Base-by-base conservation (phyloP, 805 yeast species). In the Candida piceae region DNA sequence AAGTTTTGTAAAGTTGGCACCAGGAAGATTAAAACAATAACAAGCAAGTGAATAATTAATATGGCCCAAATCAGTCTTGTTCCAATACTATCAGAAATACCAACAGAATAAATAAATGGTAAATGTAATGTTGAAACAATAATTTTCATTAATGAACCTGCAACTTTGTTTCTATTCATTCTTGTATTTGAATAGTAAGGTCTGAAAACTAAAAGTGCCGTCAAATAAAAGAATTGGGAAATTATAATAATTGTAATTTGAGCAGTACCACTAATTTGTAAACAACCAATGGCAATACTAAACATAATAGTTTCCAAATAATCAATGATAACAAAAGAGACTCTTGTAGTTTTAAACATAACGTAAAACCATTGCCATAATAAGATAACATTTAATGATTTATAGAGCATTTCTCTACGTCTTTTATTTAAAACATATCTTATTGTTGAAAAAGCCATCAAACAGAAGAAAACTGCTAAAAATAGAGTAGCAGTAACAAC, bases 341-440 rank as follows among this genome's bases (percentile, higher is more conserved):
- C 61, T 40, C 58, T 55, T 12, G 59, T 50, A 1, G 79, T 77
- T 17, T 64, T 61, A 49, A 66, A 70, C 13, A 60, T 56, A 36
- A 64, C 60, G 49, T 74, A 75, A 17, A 63, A 48, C 32, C 59
- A 57, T 4, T 70, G 64, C 78, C 78, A 76, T 3, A 66, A 36
- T 34, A 72, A 58, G 27, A 74, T 66, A 5, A 66, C 55, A 35
- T 61, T 65, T 37, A 72, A 57, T 2, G 78, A 72, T 3, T 76
- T 66, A 46, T 74, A 76, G 5, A 75, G 46, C 41, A 56, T 54
- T 24, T 46, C 38, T 35, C 50, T 42, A 17, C 49, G 45, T 4
- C 39, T 32, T 23, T 28, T 41, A 7, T 41, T 22, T 26, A 58
- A 27, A 16, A 67, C 42, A 39, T 58, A 70, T 26, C 52, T 50